phyloP scores from a whole-genome alignment of 2,329 filamentous ascomycete species.

The Colletotrichum sidae region DNA sequence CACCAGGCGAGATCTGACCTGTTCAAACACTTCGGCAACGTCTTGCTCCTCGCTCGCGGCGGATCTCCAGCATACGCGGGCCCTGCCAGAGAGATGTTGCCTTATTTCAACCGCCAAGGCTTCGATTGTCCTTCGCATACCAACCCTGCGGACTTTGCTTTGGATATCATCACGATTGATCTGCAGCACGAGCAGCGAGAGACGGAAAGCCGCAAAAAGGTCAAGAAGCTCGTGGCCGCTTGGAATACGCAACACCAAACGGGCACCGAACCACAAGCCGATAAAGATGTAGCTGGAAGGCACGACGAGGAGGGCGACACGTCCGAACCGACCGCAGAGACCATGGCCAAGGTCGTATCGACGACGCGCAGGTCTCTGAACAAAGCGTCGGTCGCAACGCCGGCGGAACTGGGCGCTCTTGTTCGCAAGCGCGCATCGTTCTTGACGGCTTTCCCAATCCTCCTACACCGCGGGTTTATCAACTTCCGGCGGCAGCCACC shows the following conservation, averaged over 20 bases:
- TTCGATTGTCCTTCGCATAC: conserved; percentile 75
- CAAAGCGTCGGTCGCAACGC: conserved; percentile 67
- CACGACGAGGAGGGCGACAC: conserved; percentile 44
- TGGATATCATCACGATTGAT: conserved; percentile 82
- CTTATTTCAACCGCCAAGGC: conserved; percentile 70
- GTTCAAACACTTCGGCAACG: conserved; percentile 77
- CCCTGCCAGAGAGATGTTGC: conserved; percentile 70
- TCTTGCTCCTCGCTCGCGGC: conserved; percentile 77
- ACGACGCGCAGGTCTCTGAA: conserved; percentile 55
- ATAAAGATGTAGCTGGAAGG: conserved; percentile 44
- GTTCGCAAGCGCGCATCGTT: conserved; percentile 73
- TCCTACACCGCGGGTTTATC: conserved; percentile 74
- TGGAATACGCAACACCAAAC: conserved; percentile 57
- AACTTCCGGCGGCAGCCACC: conserved; percentile 76
- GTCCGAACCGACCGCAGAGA: neutral
- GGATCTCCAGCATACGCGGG: conserved; percentile 78
- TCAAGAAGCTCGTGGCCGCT: conserved; percentile 68
- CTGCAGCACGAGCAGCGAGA: conserved; percentile 75
- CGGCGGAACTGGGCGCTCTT: conserved; percentile 78
- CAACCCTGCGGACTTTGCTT: conserved; percentile 82
- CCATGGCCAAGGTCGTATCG: conserved; percentile 27
- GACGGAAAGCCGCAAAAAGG: conserved; percentile 70
- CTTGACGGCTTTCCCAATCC: conserved; percentile 71
- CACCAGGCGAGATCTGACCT: conserved; percentile 82
- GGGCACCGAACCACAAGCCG: neutral